These are phyloP conservation scores for Chloranthus sessilifolius DNA, from an alignment of 164 flowering plant genomes.

Conservation along the genomic window DNA sequence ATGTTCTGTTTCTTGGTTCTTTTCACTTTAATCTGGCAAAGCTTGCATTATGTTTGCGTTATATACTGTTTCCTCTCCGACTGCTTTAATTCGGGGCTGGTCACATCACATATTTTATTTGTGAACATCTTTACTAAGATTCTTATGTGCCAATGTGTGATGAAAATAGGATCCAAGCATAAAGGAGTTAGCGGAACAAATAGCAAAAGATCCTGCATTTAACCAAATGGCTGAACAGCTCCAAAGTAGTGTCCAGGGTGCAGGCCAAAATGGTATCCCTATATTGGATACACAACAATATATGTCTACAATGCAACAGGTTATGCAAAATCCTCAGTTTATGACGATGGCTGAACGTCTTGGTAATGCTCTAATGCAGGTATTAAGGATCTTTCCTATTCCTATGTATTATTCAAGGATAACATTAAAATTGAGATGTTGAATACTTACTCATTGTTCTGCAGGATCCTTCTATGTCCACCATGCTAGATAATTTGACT, in stretches of 20 bases:
- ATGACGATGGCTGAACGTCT: conserved; percentile 98
- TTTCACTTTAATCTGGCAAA: no score
- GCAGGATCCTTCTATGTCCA: conserved; percentile 90
- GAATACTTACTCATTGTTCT: background rate
- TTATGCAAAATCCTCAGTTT: conserved; percentile 94
- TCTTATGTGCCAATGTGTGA: background rate
- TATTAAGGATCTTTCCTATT: conserved; percentile 14
- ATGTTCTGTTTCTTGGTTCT: no score
- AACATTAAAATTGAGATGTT: conserved; percentile 1
- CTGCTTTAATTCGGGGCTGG: no score
- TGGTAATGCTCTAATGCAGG: conserved; percentile 93
- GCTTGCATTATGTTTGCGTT: no score
- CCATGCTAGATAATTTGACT: conserved; percentile 63
- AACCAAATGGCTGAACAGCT: conserved; percentile 96
- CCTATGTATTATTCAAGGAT: background rate
- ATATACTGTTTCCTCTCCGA: no score
- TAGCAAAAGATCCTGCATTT: conserved; percentile 91
- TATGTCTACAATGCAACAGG: conserved; percentile 83
- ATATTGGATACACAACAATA: conserved; percentile 79
- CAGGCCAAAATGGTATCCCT: conserved; percentile 52
- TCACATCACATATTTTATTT: no score
- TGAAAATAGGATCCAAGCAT: conserved; percentile 75
- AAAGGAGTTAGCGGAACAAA: conserved; percentile 82
- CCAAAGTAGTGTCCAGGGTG: conserved; percentile 65
- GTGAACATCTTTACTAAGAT: background rate